Conservation (phyloP, 176 grass and related monocot species). For the Alopecurus myosuroides region DNA sequence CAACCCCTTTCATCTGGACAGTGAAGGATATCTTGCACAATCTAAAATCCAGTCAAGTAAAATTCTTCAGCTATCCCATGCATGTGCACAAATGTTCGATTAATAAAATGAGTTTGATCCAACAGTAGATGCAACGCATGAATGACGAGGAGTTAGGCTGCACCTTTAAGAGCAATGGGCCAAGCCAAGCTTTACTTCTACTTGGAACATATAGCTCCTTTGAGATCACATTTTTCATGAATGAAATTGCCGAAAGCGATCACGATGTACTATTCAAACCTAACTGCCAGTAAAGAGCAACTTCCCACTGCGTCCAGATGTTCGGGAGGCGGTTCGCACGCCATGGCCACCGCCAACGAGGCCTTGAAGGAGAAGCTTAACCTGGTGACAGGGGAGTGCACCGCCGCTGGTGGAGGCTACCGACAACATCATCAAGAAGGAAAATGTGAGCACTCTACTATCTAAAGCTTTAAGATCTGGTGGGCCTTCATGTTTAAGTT, state of each 20-base stretch:
- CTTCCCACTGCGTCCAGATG: too few species aligned
- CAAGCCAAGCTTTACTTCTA: constrained; percentile 71
- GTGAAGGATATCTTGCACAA: constrained; percentile 73
- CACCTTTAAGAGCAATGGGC: constrained; percentile 35
- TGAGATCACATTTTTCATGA: constrained; percentile 84
- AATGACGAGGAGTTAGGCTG: constrained; percentile 17
- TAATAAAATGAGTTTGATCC: constrained; percentile 13
- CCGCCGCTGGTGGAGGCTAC: too few species aligned
- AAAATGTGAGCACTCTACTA: too few species aligned
- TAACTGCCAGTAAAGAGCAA: constrained; percentile 3
- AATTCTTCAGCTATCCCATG: not conserved
- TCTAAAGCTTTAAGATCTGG: too few species aligned
- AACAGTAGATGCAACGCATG: constrained; percentile 40
- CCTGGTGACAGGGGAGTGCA: too few species aligned
- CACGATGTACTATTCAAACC: constrained; percentile 38
- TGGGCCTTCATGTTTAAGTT: too few species aligned
- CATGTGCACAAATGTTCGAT: not conserved
- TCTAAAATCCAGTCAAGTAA: constrained; percentile 48
- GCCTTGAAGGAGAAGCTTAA: too few species aligned
- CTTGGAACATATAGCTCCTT: constrained; percentile 77
- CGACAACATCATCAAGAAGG: too few species aligned
- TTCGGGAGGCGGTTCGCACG: too few species aligned
- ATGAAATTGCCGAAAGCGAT: constrained; percentile 62
- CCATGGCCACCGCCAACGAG: too few species aligned
- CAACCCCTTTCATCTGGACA: constrained; percentile 83